Base-by-base conservation (phyloP, 2,329 filamentous ascomycete species). In the Sporothrix euskadiensis region DNA sequence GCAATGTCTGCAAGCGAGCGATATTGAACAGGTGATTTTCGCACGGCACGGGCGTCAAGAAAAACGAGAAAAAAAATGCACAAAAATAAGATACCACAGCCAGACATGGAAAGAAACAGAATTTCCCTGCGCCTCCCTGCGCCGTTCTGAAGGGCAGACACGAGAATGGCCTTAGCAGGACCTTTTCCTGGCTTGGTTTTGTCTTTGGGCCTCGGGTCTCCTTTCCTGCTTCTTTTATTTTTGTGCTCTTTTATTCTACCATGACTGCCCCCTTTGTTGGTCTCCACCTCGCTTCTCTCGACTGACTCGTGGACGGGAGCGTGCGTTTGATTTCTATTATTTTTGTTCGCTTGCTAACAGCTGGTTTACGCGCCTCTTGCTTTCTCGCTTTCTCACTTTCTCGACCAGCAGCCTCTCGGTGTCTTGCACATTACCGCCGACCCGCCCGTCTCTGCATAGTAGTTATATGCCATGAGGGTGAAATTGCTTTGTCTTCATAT, bases 391-490 rank as follows among this genome's bases (percentile, higher is more conserved):
- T 44, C n/a, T 44, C 35, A 26, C 26, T 35, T 35, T 35, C 35
- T 35, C 5, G 5, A 1, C 35, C 8, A 5, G 26, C n/a, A 30
- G 5, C n/a, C 9, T 35, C 61, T 44, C 39, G 61, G 49, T 14
- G 49, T 26, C 30, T 56, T 32, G 49, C 47, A 56, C 49, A 56
- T 56, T 69, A 39, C 66, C 49, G 32, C 49, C 30, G 32, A 69
- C 30, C 49, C 44, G 19, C 41, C 66, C 66, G 66, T 22, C 44
- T 54, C 19, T 69, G 30, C 30, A 22, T 54, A 69, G 9, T 35
- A 54, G 16, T 6, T 19, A 49, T 69, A 69, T 39, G 65, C 47
- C 65, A 69, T 12, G 30, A 30, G 14, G 22, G 26, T 9, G 26
- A 52, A 22, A n/a, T 9, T 52, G 26, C n/a, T 26, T 39, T 19